phyloP scores from a whole-genome alignment of 2,329 filamentous ascomycete genomes.

The Gaeumannomyces tritici region DNA sequence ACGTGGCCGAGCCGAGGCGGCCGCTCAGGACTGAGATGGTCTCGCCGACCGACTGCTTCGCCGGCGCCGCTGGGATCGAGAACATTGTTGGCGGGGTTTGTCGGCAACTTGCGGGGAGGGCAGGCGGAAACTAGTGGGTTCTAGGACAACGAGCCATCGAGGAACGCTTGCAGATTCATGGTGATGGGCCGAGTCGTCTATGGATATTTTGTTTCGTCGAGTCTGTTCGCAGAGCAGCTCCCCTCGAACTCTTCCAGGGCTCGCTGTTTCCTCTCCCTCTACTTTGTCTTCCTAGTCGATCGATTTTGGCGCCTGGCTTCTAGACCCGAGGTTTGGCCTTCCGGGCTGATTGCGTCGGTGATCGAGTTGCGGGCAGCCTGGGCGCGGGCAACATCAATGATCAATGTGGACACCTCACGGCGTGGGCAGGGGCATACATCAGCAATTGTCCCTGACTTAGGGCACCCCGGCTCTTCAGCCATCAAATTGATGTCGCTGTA shows the following conservation, averaged over 20 bases:
- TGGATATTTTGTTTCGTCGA: background rate
- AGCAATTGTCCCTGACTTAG: background rate
- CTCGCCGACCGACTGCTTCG: conserved; percentile 91
- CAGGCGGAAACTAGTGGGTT: background rate
- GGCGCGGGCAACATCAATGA: background rate
- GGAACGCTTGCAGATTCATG: background rate
- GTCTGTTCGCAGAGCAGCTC: background rate
- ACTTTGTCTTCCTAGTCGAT: background rate
- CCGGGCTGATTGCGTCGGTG: background rate
- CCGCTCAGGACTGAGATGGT: conserved; percentile 86
- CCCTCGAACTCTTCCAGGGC: background rate
- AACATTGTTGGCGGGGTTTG: conserved; percentile 38
- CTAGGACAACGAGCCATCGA: background rate
- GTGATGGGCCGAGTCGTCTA: background rate
- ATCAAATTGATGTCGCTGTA: background rate
- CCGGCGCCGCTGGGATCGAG: conserved; percentile 63
- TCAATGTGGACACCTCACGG: background rate
- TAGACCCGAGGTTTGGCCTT: background rate
- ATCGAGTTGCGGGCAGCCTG: background rate
- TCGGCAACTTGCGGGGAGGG: background rate
- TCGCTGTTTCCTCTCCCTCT: background rate
- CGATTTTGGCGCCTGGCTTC: background rate
- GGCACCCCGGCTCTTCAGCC: background rate
- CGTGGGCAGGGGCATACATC: background rate
- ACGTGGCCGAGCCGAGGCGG: conserved; percentile 77